Percentiles rank a stretch among this genome's conserved stretches.
phyloP scores from a whole-genome alignment of 768 basidiomycete species.

The Tulasnella sp. region DNA sequence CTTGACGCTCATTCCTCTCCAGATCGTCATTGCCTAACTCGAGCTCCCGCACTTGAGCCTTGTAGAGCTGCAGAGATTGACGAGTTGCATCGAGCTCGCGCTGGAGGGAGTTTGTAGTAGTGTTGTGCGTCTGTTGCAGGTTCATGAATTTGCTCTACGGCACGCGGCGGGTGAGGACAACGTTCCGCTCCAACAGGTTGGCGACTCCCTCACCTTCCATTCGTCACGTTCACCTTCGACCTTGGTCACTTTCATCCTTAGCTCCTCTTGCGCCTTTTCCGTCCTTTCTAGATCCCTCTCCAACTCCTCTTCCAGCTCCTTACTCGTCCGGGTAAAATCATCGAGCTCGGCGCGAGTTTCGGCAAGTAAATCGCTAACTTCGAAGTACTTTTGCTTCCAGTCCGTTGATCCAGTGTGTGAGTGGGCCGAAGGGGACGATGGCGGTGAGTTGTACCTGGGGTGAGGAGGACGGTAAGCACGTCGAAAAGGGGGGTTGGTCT shows the following conservation, averaged over 20 bases:
- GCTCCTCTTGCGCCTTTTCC: constrained; percentile 81
- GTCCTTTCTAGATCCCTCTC: constrained; percentile 88
- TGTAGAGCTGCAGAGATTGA: constrained; percentile 69
- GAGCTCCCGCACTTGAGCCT: constrained; percentile 79
- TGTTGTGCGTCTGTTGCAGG: constrained; percentile 87
- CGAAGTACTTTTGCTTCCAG: constrained; percentile 42
- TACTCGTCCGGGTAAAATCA: constrained; percentile 84
- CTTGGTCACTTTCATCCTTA: constrained; percentile 69
- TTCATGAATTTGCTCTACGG: constrained; percentile 70
- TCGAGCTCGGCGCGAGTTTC: constrained; percentile 85
- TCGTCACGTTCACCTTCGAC: constrained; percentile 80
- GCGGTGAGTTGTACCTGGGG: constrained; percentile 28
- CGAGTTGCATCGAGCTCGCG: constrained; percentile 84
- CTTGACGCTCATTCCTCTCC: constrained; percentile 85
- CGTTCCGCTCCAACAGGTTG: not conserved
- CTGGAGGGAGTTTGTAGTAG: constrained; percentile 87
- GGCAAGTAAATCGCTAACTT: constrained; percentile 73
- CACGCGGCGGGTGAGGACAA: constrained; percentile 47
- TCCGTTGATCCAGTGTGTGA: constrained; percentile 35
- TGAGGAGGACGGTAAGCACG: constrained; percentile 17
- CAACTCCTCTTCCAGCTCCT: constrained; percentile 90
- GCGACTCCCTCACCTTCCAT: constrained; percentile 74
- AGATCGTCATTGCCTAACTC: constrained; percentile 99
- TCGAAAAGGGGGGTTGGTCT: constrained; percentile 15
- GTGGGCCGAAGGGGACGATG: constrained; percentile 28